Conservation (phyloP, 73 alveolate genomes). For the Uronychia binucleata region DNA sequence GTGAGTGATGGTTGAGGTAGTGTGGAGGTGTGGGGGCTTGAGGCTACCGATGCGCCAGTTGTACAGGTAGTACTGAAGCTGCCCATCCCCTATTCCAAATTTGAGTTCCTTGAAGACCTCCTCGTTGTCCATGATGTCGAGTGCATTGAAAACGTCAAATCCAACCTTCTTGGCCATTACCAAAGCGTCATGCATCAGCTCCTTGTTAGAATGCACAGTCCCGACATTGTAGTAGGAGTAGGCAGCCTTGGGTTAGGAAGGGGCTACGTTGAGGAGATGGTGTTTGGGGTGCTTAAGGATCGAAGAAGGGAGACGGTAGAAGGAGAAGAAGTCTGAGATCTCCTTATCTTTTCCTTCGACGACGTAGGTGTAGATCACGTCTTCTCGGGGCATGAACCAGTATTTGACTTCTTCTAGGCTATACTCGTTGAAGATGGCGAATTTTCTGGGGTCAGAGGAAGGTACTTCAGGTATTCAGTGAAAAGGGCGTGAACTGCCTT, state of each 20-base stretch:
- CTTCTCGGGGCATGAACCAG: conserved; percentile 83
- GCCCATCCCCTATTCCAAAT: conserved; percentile 77
- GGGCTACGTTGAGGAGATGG: conserved; percentile 57
- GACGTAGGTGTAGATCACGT: conserved; percentile 89
- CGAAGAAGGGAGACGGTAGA: conserved; percentile 91
- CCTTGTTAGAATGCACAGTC: conserved; percentile 31
- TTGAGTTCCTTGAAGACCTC: conserved; percentile 66
- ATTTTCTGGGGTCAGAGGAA: conserved; percentile 66
- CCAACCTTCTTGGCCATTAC: conserved; percentile 73
- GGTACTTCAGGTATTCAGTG: conserved; percentile 67
- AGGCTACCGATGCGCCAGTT: conserved; percentile 69
- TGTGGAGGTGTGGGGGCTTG: too few relatives aligned
- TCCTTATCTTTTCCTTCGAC: conserved; percentile 90
- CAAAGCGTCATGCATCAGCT: conserved; percentile 69
- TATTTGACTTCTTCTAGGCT: conserved; percentile 81
- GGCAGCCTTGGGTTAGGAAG: conserved; percentile 71
- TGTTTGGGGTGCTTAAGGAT: conserved; percentile 85
- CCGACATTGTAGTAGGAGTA: conserved; percentile 78
- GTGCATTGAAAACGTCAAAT: conserved; percentile 84
- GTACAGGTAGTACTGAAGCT: conserved; percentile 77
- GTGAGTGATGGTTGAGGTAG: too few relatives aligned
- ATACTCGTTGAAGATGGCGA: neutral
- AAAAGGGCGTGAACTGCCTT: conserved; percentile 72
- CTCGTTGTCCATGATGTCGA: conserved; percentile 77
- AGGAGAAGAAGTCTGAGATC: conserved; percentile 96